Evolutionary conservation across 805 yeast species (phyloP).

Genomic region (Saccharomycopsis microspora): DNA sequence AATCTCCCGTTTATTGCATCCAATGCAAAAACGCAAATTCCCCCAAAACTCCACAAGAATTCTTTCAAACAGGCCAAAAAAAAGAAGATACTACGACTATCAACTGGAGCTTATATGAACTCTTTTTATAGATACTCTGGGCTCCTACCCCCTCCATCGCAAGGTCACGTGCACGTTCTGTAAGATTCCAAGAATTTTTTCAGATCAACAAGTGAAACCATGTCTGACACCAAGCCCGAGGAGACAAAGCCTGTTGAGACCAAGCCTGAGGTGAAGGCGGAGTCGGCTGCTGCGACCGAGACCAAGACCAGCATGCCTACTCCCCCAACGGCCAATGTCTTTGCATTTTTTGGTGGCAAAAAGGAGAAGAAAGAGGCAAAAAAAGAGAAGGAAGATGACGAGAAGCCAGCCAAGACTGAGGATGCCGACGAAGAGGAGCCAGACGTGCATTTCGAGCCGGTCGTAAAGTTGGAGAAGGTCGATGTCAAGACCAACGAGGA

Average conservation of each 20-base stretch:
- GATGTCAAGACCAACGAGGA: constrained; percentile 95
- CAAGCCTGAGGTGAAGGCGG: constrained; percentile 2
- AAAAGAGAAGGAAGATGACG: constrained; percentile 20
- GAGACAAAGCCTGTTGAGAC: constrained; percentile 21
- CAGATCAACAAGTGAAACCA: neutral
- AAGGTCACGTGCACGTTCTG: neutral
- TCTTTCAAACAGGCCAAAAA: too few species aligned
- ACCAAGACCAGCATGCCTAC: constrained; percentile 27
- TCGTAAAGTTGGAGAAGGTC: constrained; percentile 89
- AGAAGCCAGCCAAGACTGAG: constrained; percentile 21
- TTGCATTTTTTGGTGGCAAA: constrained; percentile 92
- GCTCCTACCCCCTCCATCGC: neutral
- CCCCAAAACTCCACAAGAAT: too few species aligned
- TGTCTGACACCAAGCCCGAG: constrained; percentile 9
- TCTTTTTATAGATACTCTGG: too few species aligned
- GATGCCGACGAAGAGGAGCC: constrained; percentile 23
- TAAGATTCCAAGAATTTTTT: neutral
- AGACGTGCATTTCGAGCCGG: constrained; percentile 89
- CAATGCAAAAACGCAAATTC: too few species aligned
- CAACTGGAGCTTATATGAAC: too few species aligned
- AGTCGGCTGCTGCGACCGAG: constrained; percentile 12
- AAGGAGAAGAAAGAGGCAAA: constrained; percentile 44
- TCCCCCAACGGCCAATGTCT: constrained; percentile 75
- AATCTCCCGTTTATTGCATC: too few species aligned
- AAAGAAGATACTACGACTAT: too few species aligned